These are phyloP conservation scores for Macrocybe gigantea DNA, from an alignment of 768 basidiomycete genomes.

Conservation along the genomic window DNA sequence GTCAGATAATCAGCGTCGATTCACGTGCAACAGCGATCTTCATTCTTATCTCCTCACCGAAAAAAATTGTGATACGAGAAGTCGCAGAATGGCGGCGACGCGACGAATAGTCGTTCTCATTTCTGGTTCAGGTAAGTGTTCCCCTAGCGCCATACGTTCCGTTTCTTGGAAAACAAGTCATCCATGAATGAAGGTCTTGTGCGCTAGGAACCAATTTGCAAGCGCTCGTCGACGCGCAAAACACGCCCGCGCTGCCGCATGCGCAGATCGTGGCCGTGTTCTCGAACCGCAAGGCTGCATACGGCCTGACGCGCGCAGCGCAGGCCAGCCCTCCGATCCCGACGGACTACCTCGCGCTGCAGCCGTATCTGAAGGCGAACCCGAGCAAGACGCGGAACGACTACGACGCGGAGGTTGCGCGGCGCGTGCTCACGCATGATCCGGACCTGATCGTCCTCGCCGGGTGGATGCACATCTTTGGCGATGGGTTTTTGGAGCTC, in stretches of 20 bases:
- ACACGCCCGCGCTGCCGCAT: slow-evolving; percentile 67
- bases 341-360: slow-evolving; percentile 77
- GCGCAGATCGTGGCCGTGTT: slow-evolving; percentile 74
- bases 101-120: slow-evolving; percentile 40
- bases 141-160: slow-evolving; percentile 1
- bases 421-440: slow-evolving; percentile 48
- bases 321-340: slow-evolving; percentile 71
- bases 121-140: slow-evolving; percentile 46
- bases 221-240: slow-evolving; percentile 86
- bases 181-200: slow-evolving; percentile 3
- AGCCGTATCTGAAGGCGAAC: slow-evolving; percentile 73
- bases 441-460: slow-evolving; percentile 94
- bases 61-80: background rate
- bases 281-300: slow-evolving; percentile 89
- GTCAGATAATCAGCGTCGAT: too few species aligned
- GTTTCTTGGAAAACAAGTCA: background rate
- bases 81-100: slow-evolving; percentile 11
- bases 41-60: background rate
- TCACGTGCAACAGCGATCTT: background rate
- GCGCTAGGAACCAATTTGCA: slow-evolving; percentile 87
- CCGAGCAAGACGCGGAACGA: slow-evolving; percentile 72
- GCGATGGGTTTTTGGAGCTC: slow-evolving; percentile 71
- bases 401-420: slow-evolving; percentile 81
- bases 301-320: slow-evolving; percentile 79
- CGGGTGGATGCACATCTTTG: slow-evolving; percentile 98